phyloP scores from a whole-genome alignment of 2,329 filamentous ascomycete species.

The Stemphylium lycopersici region DNA sequence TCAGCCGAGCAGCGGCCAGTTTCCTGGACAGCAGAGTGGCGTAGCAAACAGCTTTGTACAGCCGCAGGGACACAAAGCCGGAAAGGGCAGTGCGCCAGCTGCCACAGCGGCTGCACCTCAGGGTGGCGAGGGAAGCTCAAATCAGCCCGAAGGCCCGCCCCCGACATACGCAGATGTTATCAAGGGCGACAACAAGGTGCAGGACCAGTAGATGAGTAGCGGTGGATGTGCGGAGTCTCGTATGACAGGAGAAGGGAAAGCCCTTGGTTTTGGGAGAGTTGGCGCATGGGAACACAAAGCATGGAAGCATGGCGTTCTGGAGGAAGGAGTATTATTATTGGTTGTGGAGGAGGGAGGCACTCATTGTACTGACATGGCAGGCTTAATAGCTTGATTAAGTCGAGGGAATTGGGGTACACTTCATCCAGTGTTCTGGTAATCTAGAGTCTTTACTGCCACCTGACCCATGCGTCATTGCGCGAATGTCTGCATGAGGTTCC shows the following conservation, averaged over 20 bases:
- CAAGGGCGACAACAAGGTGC: conserved; percentile 88
- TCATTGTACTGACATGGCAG: background rate
- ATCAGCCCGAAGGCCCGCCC: conserved; percentile 60
- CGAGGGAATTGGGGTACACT: background rate
- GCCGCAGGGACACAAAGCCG: conserved; percentile 28
- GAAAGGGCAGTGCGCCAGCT: conserved; percentile 18
- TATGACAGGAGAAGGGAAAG: too few species aligned
- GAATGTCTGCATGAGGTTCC: background rate
- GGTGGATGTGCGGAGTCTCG: too few species aligned
- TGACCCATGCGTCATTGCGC: background rate
- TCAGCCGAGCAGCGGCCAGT: conserved; percentile 49
- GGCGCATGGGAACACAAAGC: background rate
- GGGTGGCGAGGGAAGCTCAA: conserved; percentile 36
- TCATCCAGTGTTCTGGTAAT: background rate
- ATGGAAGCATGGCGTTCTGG: conserved; percentile 2
- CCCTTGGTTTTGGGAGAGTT: background rate
- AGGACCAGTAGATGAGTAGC: conserved; percentile 51
- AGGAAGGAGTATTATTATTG: background rate
- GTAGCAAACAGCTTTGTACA: conserved; percentile 38
- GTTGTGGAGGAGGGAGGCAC: background rate
- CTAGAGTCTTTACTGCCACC: background rate
- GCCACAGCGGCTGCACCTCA: conserved; percentile 19
- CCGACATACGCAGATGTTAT: conserved; percentile 92
- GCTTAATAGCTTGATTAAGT: background rate
- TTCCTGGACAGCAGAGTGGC: conserved; percentile 50